A percentile compares a stretch with the other conserved stretches of the same genome.
Evolutionary conservation across 306 rosid species (phyloP).

Genomic region (Quercus berberidifolia): DNA sequence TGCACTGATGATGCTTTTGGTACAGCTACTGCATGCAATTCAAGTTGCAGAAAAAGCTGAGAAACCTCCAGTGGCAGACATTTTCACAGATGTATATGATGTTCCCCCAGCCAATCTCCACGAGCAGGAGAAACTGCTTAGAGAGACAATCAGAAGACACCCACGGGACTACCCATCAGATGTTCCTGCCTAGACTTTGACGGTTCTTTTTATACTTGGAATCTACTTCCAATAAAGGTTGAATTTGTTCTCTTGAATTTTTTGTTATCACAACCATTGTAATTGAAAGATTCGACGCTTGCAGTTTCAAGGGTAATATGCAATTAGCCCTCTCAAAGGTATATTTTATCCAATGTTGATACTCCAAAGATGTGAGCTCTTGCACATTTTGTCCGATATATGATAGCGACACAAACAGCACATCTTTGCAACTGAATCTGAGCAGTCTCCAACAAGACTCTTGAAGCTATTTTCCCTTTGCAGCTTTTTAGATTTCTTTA

Average conservation of each 20-base stretch:
- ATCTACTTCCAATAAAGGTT: not conserved
- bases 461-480: no score
- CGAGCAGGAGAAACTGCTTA: slow-evolving; percentile 68
- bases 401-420: no score
- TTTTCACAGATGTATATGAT: slow-evolving; percentile 81
- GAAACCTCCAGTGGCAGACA: slow-evolving; percentile 69
- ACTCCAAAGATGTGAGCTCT: not conserved
- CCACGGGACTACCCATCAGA: slow-evolving; percentile 63
- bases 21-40: slow-evolving; percentile 71
- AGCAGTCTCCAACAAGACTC: no score
- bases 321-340: not conserved
- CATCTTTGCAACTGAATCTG: no score
- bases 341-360: not conserved
- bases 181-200: slow-evolving; percentile 38
- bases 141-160: slow-evolving; percentile 54
- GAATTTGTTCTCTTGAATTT: not conserved
- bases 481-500: no score
- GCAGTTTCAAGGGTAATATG: not conserved
- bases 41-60: slow-evolving; percentile 77
- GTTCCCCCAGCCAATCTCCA: slow-evolving; percentile 62
- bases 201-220: not conserved
- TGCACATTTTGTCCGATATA: no score
- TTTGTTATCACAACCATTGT: not conserved
- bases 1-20: slow-evolving; percentile 20
- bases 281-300: not conserved